Conservation (phyloP, 441 rosid genomes). For the Erysimum cheiri region DNA sequence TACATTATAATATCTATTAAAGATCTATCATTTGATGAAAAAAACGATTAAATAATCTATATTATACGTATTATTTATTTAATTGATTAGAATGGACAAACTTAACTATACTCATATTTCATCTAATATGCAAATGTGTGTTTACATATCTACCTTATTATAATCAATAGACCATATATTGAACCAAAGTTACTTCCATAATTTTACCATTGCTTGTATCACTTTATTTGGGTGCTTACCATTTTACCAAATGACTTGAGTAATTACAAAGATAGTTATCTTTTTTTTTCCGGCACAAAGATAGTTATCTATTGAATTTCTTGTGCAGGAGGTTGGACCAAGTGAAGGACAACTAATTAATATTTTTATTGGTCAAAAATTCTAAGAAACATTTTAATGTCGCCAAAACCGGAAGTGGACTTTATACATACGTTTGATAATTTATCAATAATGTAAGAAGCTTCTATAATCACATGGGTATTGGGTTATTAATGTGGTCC, state of each 20-base stretch:
- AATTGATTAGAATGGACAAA: background rate
- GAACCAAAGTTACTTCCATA: background rate
- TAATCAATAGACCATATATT: background rate
- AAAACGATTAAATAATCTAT: background rate
- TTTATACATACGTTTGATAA: slow-evolving; percentile 12
- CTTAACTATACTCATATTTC: background rate
- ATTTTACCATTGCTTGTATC: background rate
- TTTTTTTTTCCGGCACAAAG: no score
- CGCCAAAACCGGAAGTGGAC: slow-evolving; percentile 15
- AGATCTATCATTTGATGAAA: background rate
- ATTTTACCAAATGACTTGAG: background rate
- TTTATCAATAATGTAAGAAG: background rate
- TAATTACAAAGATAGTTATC: background rate
- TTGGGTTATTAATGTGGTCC: background rate
- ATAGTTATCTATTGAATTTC: background rate
- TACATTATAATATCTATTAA: background rate
- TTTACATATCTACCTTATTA: background rate
- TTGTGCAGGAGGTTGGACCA: background rate
- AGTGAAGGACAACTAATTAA: background rate
- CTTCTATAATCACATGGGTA: slow-evolving; percentile 20
- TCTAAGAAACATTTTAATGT: background rate
- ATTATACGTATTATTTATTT: background rate
- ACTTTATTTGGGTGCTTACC: background rate
- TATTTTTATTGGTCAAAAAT: background rate
- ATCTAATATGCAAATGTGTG: background rate